A percentile compares a stretch with the other conserved stretches of the same genome.
phyloP scores from a whole-genome alignment of 768 basidiomycete species.

The Russula olivacea region DNA sequence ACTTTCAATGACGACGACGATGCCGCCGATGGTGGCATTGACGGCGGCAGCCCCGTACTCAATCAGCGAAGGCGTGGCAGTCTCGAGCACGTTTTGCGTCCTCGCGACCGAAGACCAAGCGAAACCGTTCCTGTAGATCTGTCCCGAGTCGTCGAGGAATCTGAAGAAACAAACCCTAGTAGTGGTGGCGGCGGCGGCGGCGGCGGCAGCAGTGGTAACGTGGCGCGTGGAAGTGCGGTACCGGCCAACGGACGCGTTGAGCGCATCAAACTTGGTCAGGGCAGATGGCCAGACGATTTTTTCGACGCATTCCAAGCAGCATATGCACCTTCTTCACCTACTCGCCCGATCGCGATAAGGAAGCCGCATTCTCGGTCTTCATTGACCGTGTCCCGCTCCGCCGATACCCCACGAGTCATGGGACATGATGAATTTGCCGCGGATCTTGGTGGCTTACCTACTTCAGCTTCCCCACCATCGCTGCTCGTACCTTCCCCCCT shows the following conservation, averaged over 20 bases:
- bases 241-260: conserved; percentile 32
- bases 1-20: conserved; percentile 41
- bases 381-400: not conserved
- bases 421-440: not conserved
- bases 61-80: conserved; percentile 19
- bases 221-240: conserved; percentile 29
- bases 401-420: not conserved
- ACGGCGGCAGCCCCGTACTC: not conserved
- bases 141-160: conserved; percentile 63
- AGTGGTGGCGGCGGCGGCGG: conserved; percentile 21
- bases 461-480: not conserved
- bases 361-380: conserved; percentile 6
- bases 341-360: conserved; percentile 18
- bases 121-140: conserved; percentile 58
- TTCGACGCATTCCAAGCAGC: conserved; percentile 48
- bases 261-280: conserved; percentile 61
- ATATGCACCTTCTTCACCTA: conserved; percentile 3
- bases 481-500: conserved; percentile 41
- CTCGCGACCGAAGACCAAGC: conserved; percentile 57
- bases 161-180: conserved; percentile 38
- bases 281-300: conserved; percentile 82
- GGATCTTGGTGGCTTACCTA: not conserved
- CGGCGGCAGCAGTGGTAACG: conserved; percentile 17
- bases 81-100: conserved; percentile 26
- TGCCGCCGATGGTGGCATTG: conserved; percentile 19